Conservation (phyloP, 768 basidiomycete species). For the Hirschioporus abietinus region DNA sequence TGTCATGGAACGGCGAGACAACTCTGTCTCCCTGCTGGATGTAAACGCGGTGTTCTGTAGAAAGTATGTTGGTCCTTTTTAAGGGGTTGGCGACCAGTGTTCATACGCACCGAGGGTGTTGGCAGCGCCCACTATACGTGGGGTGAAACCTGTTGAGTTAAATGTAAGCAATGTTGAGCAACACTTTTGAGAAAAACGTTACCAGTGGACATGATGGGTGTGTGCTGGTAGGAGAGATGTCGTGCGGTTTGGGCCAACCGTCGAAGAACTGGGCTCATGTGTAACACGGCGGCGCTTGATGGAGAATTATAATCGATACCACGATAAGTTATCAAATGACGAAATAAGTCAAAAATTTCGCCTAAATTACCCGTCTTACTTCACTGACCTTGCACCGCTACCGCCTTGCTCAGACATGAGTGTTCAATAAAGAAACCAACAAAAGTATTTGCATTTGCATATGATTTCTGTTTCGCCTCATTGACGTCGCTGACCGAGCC, state of each 20-base stretch:
- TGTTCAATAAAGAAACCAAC: background rate
- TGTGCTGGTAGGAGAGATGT: constrained; percentile 39
- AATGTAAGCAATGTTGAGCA: constrained; percentile 11
- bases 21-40: constrained; percentile 86
- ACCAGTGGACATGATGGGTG: constrained; percentile 54
- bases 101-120: constrained; percentile 82
- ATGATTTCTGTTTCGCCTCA: background rate
- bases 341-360: background rate
- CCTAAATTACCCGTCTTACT: background rate
- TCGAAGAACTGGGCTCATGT: constrained; percentile 13
- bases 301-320: background rate
- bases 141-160: constrained; percentile 49
- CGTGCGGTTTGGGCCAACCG: constrained; percentile 63
- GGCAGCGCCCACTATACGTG: constrained; percentile 79
- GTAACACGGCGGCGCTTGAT: constrained; percentile 3
- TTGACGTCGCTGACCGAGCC: background rate
- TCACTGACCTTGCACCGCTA: background rate
- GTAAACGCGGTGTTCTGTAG: constrained; percentile 88
- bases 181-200: constrained; percentile 16
- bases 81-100: constrained; percentile 21
- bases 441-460: background rate
- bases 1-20: constrained; percentile 89
- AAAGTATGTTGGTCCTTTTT: background rate
- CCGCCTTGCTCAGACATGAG: background rate
- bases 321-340: constrained; percentile 1